Percentiles rank a stretch among this genome's conserved stretches.
These are phyloP conservation scores for Cladophialophora bantiana DNA, from an alignment of 2,329 filamentous ascomycete species.

Conservation along the genomic window DNA sequence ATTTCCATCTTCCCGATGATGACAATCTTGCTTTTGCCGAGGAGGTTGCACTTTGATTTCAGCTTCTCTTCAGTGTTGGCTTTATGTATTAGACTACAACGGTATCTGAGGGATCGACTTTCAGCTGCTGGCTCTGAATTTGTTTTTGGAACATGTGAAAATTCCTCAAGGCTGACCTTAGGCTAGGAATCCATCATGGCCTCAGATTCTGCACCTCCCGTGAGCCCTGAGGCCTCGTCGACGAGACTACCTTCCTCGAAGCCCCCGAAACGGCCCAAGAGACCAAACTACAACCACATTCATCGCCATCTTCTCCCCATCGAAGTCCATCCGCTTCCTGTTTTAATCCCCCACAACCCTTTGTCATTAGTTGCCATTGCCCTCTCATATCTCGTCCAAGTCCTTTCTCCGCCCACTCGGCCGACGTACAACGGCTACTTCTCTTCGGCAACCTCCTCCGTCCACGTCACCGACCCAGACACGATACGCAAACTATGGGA, in stretches of 20 bases:
- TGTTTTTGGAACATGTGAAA: slow-evolving; percentile 14
- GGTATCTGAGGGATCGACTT: slow-evolving; percentile 75
- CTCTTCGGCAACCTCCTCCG: slow-evolving; percentile 79
- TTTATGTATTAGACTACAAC: slow-evolving; percentile 87
- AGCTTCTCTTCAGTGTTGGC: slow-evolving; percentile 57
- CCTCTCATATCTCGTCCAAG: slow-evolving; percentile 77
- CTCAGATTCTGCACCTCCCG: slow-evolving; percentile 38
- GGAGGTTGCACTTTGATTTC: slow-evolving; percentile 61
- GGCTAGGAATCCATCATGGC: slow-evolving; percentile 40
- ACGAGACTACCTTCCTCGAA: slow-evolving; percentile 30
- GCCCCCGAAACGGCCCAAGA: slow-evolving; percentile 42
- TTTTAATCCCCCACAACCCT: slow-evolving; percentile 90
- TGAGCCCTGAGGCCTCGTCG: slow-evolving; percentile 30
- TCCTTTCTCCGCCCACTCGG: slow-evolving; percentile 68
- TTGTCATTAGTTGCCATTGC: slow-evolving; percentile 82
- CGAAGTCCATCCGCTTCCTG: slow-evolving; percentile 80
- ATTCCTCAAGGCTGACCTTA: slow-evolving; percentile 25
- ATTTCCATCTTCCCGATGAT: slow-evolving; percentile 51
- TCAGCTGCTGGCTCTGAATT: slow-evolving; percentile 5
- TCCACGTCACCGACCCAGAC: slow-evolving; percentile 79
- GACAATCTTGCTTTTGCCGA: slow-evolving; percentile 53
- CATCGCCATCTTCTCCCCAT: slow-evolving; percentile 84
- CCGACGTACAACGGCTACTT: slow-evolving; percentile 76
- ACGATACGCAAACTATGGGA: slow-evolving; percentile 88
- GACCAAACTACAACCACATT: slow-evolving; percentile 72